phyloP scores from a whole-genome alignment of 352 stramenopile species.

The Peronospora tabacina region DNA sequence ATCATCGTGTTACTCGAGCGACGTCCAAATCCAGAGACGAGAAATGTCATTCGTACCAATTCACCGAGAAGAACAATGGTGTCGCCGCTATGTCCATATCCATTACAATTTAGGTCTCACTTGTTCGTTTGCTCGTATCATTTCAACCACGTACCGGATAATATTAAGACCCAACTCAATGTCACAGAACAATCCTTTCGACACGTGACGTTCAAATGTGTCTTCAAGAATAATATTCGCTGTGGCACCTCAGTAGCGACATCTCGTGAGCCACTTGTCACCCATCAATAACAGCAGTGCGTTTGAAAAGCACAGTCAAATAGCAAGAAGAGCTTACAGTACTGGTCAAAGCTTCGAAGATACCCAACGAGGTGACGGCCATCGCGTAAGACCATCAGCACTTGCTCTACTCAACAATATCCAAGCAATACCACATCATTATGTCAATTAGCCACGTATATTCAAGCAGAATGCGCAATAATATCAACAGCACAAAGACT shows the following conservation, averaged over 20 bases:
- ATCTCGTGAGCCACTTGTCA: conserved; percentile 3
- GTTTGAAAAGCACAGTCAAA: background rate
- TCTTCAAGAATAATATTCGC: conserved; percentile 96
- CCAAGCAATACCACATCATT: conserved; percentile 4
- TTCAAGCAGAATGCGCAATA: background rate
- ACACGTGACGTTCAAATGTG: conserved; percentile 88
- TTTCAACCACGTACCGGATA: conserved; percentile 55
- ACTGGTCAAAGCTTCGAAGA: conserved; percentile 84
- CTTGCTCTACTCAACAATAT: conserved; percentile 55
- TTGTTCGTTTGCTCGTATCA: background rate
- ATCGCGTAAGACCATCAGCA: conserved; percentile 91
- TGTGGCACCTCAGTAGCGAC: conserved; percentile 12
- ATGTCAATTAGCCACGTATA: conserved; percentile 5
- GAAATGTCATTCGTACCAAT: conserved; percentile 34
- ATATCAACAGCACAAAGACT: conserved; percentile 1
- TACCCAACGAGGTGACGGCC: conserved; percentile 92
- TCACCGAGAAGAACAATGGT: conserved; percentile 85
- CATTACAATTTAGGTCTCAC: too few species aligned
- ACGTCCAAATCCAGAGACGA: too few species aligned
- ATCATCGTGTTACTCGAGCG: background rate
- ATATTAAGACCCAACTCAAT: conserved; percentile 95
- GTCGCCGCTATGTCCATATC: conserved; percentile 43
- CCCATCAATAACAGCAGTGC: background rate
- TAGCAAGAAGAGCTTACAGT: conserved; percentile 41
- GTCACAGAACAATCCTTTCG: conserved; percentile 88